Evolutionary conservation across 352 stramenopile genomes (phyloP).

Genomic region (Globisporangium alternatum): DNA sequence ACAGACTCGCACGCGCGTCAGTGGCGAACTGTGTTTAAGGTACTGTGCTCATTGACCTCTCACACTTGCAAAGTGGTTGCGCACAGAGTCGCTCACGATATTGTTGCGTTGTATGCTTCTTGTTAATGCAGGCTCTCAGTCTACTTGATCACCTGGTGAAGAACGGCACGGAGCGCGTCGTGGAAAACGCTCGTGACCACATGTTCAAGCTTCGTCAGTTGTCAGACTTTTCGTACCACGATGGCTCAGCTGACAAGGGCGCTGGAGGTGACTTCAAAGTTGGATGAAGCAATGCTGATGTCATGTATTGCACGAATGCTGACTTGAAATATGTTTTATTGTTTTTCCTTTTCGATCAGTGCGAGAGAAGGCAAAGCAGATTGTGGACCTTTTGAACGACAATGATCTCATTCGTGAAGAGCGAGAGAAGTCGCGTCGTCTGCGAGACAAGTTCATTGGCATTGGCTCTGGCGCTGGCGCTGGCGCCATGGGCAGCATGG

Average conservation of each 20-base stretch:
- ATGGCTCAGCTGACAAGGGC: constrained; percentile 82
- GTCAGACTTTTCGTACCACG: constrained; percentile 88
- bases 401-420: constrained; percentile 87
- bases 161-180: constrained; percentile 96
- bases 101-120: not conserved
- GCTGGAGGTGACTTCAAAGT: constrained; percentile 47
- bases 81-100: not conserved
- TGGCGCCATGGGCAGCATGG: constrained; percentile 33
- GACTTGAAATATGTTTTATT: not conserved
- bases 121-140: constrained; percentile 57
- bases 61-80: not conserved
- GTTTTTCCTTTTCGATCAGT: constrained; percentile 31
- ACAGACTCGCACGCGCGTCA: constrained; percentile 86
- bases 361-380: constrained; percentile 87
- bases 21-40: constrained; percentile 98
- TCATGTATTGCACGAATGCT: not conserved
- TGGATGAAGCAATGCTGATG: not conserved
- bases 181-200: constrained; percentile 96
- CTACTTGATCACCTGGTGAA: constrained; percentile 98
- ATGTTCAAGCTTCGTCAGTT: constrained; percentile 90
- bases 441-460: constrained; percentile 88
- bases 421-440: constrained; percentile 77
- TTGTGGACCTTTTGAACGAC: constrained; percentile 87
- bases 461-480: constrained; percentile 62
- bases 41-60: constrained; percentile 13